Evolutionary conservation across 2,329 filamentous ascomycete genomes (phyloP), one percentile per base, ranked within the genome.

Genomic region (Alternaria sp.): DNA sequence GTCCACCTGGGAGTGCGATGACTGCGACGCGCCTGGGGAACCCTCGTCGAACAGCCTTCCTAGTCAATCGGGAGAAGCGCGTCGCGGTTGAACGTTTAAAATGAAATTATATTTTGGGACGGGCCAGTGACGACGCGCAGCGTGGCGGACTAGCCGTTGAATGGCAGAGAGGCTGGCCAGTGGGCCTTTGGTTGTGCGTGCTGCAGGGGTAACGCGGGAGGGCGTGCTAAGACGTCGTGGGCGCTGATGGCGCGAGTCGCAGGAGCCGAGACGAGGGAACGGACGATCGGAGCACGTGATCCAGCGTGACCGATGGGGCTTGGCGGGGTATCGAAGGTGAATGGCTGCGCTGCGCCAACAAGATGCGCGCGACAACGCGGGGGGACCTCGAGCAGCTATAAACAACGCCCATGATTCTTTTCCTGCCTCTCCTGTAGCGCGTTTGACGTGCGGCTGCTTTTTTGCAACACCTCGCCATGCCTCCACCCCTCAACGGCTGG

Each of bases 401-500:
- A 57, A 65, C 58, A 17, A 46, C 53, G 23, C 47, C 21, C 43
- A 54, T 47, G 49, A 6, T 52, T 52, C 36, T 44, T 32, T 46
- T 52, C 40, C 28, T 21, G 19, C 54, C 15, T 46, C 50, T 45
- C 49, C 50, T 44, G 10, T 57, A 64, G 62, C 40, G 56, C 55
- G 58, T 67, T 62, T 59, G 59, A 65, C 47, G 45, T 53, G 58
- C 67, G 61, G 56, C 66, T 68, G 63, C 61, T 59, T 66, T 52
- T 55, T 63, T 62, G 60, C 59, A 57, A 60, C 62, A 62, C 36
- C 36, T 45, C 44, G 67, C 58, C 57, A 80, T 80, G 78, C 72
- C 75, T 59, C 72, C 78, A 66, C 80, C 79, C 62, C 71, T 69
- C 62, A 72, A 67, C 57, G 69, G 67, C 64, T 75, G 79, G 67